Evolutionary conservation across 2,329 filamentous ascomycete genomes (phyloP), one percentile per base, ranked within the genome.

Genomic region (Amauroascus verrucosus): DNA sequence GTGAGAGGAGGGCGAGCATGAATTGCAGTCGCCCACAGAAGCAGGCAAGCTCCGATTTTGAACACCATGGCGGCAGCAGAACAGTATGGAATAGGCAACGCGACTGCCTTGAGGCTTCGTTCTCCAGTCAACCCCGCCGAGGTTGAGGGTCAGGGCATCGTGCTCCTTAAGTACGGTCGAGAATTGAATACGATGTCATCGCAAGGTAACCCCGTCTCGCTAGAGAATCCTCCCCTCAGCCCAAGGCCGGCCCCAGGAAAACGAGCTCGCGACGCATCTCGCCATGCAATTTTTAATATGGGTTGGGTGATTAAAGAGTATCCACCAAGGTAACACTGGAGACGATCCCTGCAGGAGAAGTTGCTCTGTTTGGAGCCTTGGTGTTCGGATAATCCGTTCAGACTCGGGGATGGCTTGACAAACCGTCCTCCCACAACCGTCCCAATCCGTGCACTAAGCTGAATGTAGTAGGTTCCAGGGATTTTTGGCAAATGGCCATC

Each of bases 1-100:
- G 35, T 33, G 26, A 53, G 48, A 18, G 53, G 53, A 6, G 32
- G 14, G 35, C 53, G 45, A 22, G 56, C 56, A n/a, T 55, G 53
- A 26, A 51, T 44, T 41, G 49, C 35, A 24, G 32, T 35, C 46
- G 49, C 56, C 26, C 46, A 46, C 37, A 57, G 40, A 16, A 57
- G 46, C 30, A 57, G 50, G 30, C 53, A 55, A 16, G 53, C 46
- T 7, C 28, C 45, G 26, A 55, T 41, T 43, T 57, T 57, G 30
- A 53, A 54, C 52, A 49, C 48, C 54, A 56, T 56, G 46, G 22
- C 40, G 54, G 37, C 41, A 32, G 24, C 20, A 48, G 30, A 16
- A 30, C 22, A 14, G 28, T 30, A 9, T 33, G n/a, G 8, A 40
- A n/a, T 14, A 32, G 37, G 26, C 37, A 28, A 51, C n/a, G 18